Conservation (phyloP, 2,329 filamentous ascomycete species). For the Hirsutella rhossiliensis region DNA sequence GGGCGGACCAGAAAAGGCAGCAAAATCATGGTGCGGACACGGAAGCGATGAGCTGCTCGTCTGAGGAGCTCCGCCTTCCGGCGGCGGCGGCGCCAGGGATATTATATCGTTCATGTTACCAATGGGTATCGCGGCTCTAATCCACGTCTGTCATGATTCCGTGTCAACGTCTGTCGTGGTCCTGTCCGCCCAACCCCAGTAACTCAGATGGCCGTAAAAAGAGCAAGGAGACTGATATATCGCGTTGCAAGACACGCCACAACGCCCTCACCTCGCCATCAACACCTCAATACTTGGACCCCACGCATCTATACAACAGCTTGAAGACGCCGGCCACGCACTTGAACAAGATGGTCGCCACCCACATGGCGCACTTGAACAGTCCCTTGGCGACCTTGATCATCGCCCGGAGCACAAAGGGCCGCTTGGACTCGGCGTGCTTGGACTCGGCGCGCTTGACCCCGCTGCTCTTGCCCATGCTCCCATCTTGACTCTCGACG, state of each 20-base stretch:
- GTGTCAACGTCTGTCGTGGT: too few species aligned
- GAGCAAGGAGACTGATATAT: too few species aligned
- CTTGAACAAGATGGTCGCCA: conserved; percentile 42
- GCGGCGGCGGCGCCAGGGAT: not conserved
- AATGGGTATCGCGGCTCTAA: not conserved
- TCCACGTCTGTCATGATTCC: not conserved
- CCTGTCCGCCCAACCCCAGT: not conserved
- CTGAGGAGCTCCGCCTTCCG: not conserved
- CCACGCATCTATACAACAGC: conserved; percentile 37
- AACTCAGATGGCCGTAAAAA: too few species aligned
- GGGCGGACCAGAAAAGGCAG: conserved; percentile 47
- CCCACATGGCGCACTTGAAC: conserved; percentile 48
- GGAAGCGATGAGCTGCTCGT: conserved; percentile 38
- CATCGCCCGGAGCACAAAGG: conserved; percentile 33
- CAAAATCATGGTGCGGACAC: conserved; percentile 50
- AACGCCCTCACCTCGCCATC: not conserved
- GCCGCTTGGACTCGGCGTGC: conserved; percentile 31
- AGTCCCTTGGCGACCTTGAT: conserved; percentile 38
- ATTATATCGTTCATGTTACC: not conserved
- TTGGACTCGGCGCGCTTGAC: conserved; percentile 24
- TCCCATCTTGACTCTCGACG: conserved; percentile 48
- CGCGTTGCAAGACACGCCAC: too few species aligned
- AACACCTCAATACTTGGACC: conserved; percentile 24
- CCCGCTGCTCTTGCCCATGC: conserved; percentile 20
- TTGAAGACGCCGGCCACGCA: conserved; percentile 37